Percentiles rank a stretch among this genome's conserved stretches.
These are phyloP conservation scores for Elongisporangium anandrum DNA, from an alignment of 352 stramenopile genomes.

Conservation along the genomic window DNA sequence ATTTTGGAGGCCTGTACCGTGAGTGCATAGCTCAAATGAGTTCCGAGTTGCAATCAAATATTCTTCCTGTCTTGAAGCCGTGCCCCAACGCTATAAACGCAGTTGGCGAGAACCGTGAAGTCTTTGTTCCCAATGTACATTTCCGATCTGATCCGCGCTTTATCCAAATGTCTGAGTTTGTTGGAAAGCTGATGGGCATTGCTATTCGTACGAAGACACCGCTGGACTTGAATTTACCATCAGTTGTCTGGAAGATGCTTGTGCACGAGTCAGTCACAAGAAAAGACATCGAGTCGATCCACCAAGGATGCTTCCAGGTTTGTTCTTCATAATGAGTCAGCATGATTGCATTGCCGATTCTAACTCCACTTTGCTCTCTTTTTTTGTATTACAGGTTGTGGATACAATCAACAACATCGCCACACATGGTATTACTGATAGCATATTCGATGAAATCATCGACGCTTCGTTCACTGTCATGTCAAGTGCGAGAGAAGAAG, in stretches of 20 bases:
- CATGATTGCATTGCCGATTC: not conserved
- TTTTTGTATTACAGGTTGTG: slow-evolving; percentile 51
- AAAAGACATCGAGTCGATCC: slow-evolving; percentile 82
- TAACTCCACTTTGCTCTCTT: not conserved
- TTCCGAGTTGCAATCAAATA: slow-evolving; percentile 78
- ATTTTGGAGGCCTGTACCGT: slow-evolving; percentile 88
- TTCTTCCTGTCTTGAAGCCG: slow-evolving; percentile 82
- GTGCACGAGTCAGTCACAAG: slow-evolving; percentile 70
- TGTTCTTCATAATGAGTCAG: too few relatives aligned
- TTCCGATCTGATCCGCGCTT: slow-evolving; percentile 39
- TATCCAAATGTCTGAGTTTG: slow-evolving; percentile 90
- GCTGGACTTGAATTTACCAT: slow-evolving; percentile 88
- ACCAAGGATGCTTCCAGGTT: slow-evolving; percentile 77
- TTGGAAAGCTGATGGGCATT: slow-evolving; percentile 93
- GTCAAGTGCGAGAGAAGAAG: slow-evolving; percentile 69
- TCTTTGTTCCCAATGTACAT: slow-evolving; percentile 76
- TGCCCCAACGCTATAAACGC: slow-evolving; percentile 85
- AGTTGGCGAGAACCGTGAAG: slow-evolving; percentile 88
- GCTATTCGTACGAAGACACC: slow-evolving; percentile 92
- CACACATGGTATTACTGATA: slow-evolving; percentile 70
- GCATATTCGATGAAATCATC: slow-evolving; percentile 90
- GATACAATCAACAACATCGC: slow-evolving; percentile 86
- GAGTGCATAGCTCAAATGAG: slow-evolving; percentile 88
- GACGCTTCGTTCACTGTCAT: slow-evolving; percentile 88
- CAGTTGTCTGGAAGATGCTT: slow-evolving; percentile 92